Conservation (phyloP, 2,329 filamentous ascomycete genomes). For the Apiospora pterosperma region DNA sequence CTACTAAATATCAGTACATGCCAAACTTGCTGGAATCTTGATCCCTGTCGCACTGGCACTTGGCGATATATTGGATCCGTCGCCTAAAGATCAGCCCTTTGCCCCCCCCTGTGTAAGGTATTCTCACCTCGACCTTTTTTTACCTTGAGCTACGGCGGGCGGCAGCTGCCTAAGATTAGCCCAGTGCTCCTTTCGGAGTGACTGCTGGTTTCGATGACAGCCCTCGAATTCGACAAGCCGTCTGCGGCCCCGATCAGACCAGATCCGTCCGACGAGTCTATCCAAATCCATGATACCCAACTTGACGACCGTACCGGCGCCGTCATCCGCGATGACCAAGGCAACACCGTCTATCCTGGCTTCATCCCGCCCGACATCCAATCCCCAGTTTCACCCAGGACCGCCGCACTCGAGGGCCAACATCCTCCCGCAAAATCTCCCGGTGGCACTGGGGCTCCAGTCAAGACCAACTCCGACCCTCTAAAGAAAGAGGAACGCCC, state of each 20-base stretch:
- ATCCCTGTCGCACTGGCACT: not conserved
- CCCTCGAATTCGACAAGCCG: constrained; percentile 25
- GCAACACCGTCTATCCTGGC: constrained; percentile 19
- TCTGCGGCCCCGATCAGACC: constrained; percentile 18
- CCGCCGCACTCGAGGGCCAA: constrained; percentile 5
- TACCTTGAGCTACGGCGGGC: not conserved
- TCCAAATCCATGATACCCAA: constrained; percentile 11
- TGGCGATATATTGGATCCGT: not conserved
- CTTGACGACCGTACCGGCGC: constrained; percentile 12
- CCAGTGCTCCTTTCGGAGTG: not conserved
- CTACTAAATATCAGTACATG: not conserved
- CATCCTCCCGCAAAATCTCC: not conserved
- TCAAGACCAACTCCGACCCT: constrained; percentile 15
- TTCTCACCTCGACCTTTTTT: not conserved
- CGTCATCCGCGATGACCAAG: constrained; percentile 18
- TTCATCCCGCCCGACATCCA: constrained; percentile 22
- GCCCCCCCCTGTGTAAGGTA: not conserved
- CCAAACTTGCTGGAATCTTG: not conserved
- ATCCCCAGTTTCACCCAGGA: constrained; percentile 10
- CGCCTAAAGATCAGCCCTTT: not conserved
- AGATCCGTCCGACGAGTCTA: constrained; percentile 11
- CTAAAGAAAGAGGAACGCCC: constrained; percentile 11
- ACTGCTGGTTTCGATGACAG: constrained; percentile 13
- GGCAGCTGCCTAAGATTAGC: not conserved
- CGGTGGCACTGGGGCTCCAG: constrained; percentile 6